Conservation (phyloP, 768 basidiomycete species). For the Sistotremastrum niveocremeum region DNA sequence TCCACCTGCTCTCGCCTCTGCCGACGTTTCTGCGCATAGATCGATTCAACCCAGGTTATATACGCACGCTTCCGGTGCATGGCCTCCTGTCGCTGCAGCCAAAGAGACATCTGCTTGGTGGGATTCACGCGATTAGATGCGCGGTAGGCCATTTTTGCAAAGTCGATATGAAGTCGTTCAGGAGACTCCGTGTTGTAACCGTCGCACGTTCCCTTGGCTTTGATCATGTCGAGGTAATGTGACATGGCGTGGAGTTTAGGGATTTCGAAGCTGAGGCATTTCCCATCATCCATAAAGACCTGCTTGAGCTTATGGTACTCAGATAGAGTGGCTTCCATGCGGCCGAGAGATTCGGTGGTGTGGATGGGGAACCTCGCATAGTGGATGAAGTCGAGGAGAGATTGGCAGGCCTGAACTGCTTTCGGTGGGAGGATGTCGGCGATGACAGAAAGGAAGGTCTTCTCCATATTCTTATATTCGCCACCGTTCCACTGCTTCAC, state of each 20-base stretch:
- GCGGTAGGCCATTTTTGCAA: constrained; percentile 21
- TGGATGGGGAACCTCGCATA: too few relatives aligned
- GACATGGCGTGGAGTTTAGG: constrained; percentile 21
- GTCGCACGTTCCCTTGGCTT: constrained; percentile 16
- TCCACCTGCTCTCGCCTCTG: too few relatives aligned
- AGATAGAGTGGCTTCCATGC: constrained; percentile 12
- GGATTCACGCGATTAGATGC: constrained; percentile 18
- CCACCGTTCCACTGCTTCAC: too few relatives aligned
- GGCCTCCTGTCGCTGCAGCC: constrained; percentile 23
- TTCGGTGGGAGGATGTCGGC: too few relatives aligned
- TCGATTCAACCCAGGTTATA: constrained; percentile 15
- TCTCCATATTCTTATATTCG: too few relatives aligned
- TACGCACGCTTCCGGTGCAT: constrained; percentile 15
- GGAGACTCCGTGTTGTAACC: constrained; percentile 22
- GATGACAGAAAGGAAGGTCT: too few relatives aligned
- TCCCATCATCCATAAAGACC: constrained; percentile 16
- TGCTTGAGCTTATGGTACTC: constrained; percentile 18
- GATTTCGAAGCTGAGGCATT: constrained; percentile 21
- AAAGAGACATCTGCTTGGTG: constrained; percentile 25
- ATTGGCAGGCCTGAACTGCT: too few relatives aligned
- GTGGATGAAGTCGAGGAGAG: too few relatives aligned
- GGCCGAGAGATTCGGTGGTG: too few relatives aligned
- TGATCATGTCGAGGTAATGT: constrained; percentile 18
- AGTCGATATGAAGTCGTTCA: constrained; percentile 31
- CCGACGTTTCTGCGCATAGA: too few relatives aligned